Evolutionary conservation across 371 early-diverging fungal species (phyloP), one percentile per base, ranked within the genome.

Genomic region (Syncephalastrum monosporum): DNA sequence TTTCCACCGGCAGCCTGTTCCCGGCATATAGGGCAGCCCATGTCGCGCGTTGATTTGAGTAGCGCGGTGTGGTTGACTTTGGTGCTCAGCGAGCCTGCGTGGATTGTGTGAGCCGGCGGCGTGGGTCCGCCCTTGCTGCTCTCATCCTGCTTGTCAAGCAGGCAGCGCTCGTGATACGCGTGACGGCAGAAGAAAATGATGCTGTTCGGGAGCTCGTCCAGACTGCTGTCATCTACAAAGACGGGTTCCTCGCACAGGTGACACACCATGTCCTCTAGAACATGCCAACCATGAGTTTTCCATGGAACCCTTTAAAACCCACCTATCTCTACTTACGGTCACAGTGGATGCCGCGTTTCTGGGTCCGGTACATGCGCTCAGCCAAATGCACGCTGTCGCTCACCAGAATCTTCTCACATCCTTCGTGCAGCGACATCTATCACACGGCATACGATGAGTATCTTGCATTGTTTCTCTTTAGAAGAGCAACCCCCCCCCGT

Each of bases 341-440:
- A 55, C 81, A 81, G 14, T 79, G 70, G 38, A 89, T 78, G 23
- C 86, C 91, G 42, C 86, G 84, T 44, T 87, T 82, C 65, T 92
- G 93, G 21, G 83, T 74, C 23, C 74, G 71, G 42, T 88, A 85
- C 67, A 94, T 80, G 16, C 84, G 85, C 49, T 89, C 85, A 5
- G 91, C 84, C 50, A 94, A 74, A 42, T 85, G 83, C 23, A 89
- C 85, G 49, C 92, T 90, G 65, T 97, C 96, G 53, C 84, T 86
- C 10, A 89, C 84, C 41, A 95, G 66, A 47, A 97, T 92, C 54
- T 88, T 88, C 58, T 89, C 84, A 68, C 94, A 95, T 0, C 94
- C 96, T 65, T 91, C 85, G 33, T 91, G 85, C 42, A 97, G 72
- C 4, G 88, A 87, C 82, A 74, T 73, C 67, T 81, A 73, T 56